These are phyloP conservation scores for Ulota crispa DNA, from an alignment of 225 moss, liverwort and hornwort genomes.

Conservation along the genomic window DNA sequence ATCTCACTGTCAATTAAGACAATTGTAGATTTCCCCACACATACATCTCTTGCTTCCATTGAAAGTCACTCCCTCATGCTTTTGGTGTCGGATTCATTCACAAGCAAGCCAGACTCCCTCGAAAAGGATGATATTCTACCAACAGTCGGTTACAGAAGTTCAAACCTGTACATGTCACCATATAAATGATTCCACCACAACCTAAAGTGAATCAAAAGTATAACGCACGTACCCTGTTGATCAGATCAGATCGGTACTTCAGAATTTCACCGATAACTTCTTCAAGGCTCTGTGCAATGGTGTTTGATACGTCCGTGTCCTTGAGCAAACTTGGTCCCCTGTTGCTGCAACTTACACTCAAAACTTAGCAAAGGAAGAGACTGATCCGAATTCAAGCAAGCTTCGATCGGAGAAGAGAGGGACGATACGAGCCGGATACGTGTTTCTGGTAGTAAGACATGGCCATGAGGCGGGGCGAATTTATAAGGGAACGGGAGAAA, in stretches of 20 bases:
- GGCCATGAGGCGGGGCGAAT: not conserved
- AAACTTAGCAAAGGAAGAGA: too few species aligned
- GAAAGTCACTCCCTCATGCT: conserved; percentile 9
- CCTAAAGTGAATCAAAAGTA: not conserved
- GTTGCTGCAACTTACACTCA: not conserved
- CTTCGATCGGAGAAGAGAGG: not conserved
- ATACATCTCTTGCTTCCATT: conserved; percentile 14
- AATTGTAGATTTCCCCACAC: conserved; percentile 7
- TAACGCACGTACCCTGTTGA: not conserved
- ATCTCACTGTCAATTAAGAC: not conserved
- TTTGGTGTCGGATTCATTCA: conserved; percentile 12
- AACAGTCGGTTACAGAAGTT: not conserved
- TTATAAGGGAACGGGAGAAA: not conserved
- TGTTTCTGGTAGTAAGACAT: too few species aligned
- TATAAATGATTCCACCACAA: not conserved
- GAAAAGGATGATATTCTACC: not conserved
- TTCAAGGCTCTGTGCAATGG: not conserved
- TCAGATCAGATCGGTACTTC: not conserved
- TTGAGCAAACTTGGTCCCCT: not conserved
- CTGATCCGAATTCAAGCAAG: not conserved
- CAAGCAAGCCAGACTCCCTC: conserved; percentile 3
- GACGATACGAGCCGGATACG: not conserved
- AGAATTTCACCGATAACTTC: not conserved
- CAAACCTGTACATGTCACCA: conserved; percentile 2
- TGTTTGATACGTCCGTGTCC: not conserved